Conservation (phyloP, 176 grass and related monocot genomes). For the Elymus sibiricus region DNA sequence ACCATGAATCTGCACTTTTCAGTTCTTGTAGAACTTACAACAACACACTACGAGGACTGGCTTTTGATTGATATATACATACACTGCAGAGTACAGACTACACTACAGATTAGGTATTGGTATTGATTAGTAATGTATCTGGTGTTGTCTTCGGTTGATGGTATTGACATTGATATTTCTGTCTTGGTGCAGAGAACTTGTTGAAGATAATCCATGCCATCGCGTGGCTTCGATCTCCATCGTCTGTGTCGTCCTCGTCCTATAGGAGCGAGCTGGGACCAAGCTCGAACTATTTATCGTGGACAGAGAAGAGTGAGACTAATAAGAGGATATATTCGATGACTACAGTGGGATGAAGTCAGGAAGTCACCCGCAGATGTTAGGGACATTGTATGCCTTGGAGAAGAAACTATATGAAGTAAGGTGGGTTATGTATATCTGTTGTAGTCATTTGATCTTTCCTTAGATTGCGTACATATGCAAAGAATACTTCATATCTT, state of each 20-base stretch:
- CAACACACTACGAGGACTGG: no score
- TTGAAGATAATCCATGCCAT: conserved; percentile 84
- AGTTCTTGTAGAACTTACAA: no score
- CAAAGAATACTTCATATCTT: no score
- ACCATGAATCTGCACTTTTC: no score
- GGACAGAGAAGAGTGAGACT: conserved; percentile 69
- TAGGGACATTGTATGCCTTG: conserved; percentile 75
- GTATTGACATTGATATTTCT: not conserved
- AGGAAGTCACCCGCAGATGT: conserved; percentile 84
- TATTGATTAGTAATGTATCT: not conserved
- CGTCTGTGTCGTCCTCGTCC: conserved; percentile 71
- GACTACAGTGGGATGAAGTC: conserved; percentile 77
- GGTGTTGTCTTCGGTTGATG: not conserved
- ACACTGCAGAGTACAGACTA: not conserved
- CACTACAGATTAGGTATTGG: not conserved
- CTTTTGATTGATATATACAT: no score
- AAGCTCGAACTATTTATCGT: conserved; percentile 64
- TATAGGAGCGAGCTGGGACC: conserved; percentile 61
- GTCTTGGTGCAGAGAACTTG: conserved; percentile 62
- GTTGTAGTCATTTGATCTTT: no score
- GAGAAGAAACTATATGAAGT: no score
- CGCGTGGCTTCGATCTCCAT: conserved; percentile 78
- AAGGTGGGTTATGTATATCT: no score
- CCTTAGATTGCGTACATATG: no score
- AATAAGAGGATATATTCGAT: conserved; percentile 70